A percentile compares a stretch with the other conserved stretches of the same genome.
Conservation (phyloP, 1,284 basidiomycete genomes). For the Ustilago xerochloae region DNA sequence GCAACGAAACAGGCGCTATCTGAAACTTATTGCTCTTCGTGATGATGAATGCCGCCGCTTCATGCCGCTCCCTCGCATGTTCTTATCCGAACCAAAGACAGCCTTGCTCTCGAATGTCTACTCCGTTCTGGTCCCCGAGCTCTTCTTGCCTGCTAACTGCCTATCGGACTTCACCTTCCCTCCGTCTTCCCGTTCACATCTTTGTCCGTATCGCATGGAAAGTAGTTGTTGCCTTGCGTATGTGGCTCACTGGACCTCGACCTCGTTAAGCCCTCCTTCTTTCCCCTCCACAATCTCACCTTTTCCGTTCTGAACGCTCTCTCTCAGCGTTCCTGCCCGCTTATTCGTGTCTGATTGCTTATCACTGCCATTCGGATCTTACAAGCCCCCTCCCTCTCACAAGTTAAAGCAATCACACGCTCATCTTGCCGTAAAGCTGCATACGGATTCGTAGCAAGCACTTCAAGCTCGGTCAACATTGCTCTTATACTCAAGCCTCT, state of each 20-base stretch:
- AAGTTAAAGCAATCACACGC: not conserved
- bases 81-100: not conserved
- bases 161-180: too few relatives aligned
- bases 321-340: not conserved
- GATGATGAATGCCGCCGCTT: slow-evolving; percentile 1
- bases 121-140: slow-evolving; percentile 4
- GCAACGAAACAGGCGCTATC: not conserved
- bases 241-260: slow-evolving; percentile 6
- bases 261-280: slow-evolving; percentile 14
- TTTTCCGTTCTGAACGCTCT: not conserved
- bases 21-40: not conserved
- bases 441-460: too few relatives aligned
- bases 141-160: not conserved
- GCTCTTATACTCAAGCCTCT: slow-evolving; percentile 3
- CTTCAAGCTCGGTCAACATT: not conserved
- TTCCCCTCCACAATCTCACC: not conserved
- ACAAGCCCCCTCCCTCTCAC: not conserved
- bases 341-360: not conserved
- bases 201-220: not conserved
- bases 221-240: not conserved
- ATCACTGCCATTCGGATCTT: not conserved
- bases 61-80: slow-evolving; percentile 1
- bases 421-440: not conserved
- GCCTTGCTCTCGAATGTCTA: not conserved
- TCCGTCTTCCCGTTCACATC: not conserved